Percentiles rank a stretch among this genome's conserved stretches.
These are phyloP conservation scores for Phaffia australis DNA, from an alignment of 768 basidiomycete species.

Conservation along the genomic window DNA sequence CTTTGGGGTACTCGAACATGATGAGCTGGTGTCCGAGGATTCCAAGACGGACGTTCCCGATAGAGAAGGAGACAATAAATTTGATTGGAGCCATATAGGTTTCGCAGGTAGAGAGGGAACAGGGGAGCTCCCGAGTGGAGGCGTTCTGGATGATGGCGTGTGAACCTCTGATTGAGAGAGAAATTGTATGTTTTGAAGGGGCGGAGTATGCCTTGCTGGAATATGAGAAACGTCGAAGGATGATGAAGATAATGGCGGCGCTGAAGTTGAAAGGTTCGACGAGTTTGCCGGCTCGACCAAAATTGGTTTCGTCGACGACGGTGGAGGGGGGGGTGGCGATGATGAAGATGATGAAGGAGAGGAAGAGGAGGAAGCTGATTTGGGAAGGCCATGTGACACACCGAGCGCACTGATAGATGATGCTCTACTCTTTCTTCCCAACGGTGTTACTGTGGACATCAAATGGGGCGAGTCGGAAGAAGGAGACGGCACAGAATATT, in stretches of 20 bases:
- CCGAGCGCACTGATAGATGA: constrained; percentile 4
- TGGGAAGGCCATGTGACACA: not conserved
- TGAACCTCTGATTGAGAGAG: constrained; percentile 2
- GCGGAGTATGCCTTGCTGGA: not conserved
- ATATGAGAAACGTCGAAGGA: not conserved
- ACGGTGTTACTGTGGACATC: not conserved
- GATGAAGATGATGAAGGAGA: not conserved
- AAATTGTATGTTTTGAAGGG: not conserved
- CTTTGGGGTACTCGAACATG: not conserved
- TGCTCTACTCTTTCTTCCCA: not conserved
- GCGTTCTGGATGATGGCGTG: not conserved
- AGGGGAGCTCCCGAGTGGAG: not conserved
- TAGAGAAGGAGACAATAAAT: not conserved
- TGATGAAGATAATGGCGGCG: not conserved
- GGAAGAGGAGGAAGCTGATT: not conserved
- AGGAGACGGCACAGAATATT: not conserved
- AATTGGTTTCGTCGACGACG: not conserved
- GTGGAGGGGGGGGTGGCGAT: not conserved
- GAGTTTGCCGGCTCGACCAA: not conserved
- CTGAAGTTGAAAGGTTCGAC: not conserved
- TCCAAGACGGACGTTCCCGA: not conserved
- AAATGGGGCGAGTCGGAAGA: not conserved
- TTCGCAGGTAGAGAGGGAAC: constrained; percentile 11
- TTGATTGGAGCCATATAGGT: not conserved
- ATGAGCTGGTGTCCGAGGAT: not conserved